Evolutionary conservation across 305 asterid genomes (phyloP).

Genomic region (Fraxinus floribunda): DNA sequence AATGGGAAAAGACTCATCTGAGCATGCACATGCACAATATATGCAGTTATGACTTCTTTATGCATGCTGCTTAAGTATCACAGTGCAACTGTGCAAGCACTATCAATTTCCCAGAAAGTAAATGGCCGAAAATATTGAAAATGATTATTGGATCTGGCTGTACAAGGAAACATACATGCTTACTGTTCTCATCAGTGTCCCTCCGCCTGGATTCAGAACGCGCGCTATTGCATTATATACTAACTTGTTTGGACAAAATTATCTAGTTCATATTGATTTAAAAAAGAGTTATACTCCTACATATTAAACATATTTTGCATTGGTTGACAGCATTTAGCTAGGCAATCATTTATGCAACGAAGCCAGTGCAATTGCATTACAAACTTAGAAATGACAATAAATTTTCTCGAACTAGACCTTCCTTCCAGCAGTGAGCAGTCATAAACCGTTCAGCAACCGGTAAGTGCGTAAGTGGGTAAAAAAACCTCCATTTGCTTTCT

Average conservation of each 20-base stretch:
- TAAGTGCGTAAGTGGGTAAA: background rate
- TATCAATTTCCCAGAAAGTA: background rate
- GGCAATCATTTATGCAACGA: background rate
- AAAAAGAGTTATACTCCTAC: background rate
- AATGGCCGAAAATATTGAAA: background rate
- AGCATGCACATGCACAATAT: background rate
- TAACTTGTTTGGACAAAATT: background rate
- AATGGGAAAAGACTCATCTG: background rate
- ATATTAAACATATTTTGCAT: background rate
- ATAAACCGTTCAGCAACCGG: conserved; percentile 11
- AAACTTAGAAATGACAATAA: background rate
- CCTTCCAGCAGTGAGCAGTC: background rate
- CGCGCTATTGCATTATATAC: background rate
- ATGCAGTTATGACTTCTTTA: background rate
- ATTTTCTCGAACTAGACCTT: background rate
- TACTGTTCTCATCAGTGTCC: background rate
- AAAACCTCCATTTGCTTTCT: background rate
- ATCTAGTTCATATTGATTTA: background rate
- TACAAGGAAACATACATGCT: background rate
- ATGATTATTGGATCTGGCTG: background rate
- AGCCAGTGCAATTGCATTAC: background rate
- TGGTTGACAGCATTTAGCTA: background rate
- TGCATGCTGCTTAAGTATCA: background rate
- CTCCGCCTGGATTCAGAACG: background rate
- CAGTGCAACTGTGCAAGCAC: background rate